Evolutionary conservation across 768 basidiomycete species (phyloP).

Genomic region (Tulasnella calospora): DNA sequence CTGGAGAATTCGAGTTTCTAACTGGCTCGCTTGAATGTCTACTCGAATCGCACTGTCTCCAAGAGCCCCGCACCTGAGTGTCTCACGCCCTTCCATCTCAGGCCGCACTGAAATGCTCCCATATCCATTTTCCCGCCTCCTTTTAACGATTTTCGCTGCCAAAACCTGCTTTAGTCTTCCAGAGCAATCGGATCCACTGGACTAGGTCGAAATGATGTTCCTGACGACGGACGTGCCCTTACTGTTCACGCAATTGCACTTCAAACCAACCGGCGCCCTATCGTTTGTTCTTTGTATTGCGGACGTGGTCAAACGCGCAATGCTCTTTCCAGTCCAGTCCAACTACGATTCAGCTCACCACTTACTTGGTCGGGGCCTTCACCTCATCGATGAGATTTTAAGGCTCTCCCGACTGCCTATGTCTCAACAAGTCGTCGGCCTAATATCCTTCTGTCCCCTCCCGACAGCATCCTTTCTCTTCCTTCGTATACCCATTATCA

Average conservation of each 20-base stretch:
- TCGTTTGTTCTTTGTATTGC: background rate
- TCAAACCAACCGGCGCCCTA: background rate
- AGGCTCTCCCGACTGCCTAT: background rate
- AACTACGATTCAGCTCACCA: background rate
- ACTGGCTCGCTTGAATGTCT: background rate
- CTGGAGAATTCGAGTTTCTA: background rate
- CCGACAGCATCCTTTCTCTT: background rate
- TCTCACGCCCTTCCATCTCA: background rate
- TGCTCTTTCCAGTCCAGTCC: background rate
- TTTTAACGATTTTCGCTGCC: background rate
- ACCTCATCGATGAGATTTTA: background rate
- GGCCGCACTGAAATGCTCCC: background rate
- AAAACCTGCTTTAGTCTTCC: background rate
- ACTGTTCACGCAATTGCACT: background rate
- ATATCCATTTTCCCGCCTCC: background rate
- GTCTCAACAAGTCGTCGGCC: background rate
- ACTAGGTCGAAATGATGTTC: background rate
- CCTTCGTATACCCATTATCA: conserved; percentile 1
- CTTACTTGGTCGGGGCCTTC: background rate
- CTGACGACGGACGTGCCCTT: background rate
- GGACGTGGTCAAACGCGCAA: background rate
- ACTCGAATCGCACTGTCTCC: background rate
- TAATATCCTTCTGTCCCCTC: background rate
- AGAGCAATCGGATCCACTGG: background rate
- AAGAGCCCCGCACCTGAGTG: background rate